These are phyloP conservation scores for Leishmania tropica DNA, from an alignment of 208 protist genomes.

Conservation along the genomic window DNA sequence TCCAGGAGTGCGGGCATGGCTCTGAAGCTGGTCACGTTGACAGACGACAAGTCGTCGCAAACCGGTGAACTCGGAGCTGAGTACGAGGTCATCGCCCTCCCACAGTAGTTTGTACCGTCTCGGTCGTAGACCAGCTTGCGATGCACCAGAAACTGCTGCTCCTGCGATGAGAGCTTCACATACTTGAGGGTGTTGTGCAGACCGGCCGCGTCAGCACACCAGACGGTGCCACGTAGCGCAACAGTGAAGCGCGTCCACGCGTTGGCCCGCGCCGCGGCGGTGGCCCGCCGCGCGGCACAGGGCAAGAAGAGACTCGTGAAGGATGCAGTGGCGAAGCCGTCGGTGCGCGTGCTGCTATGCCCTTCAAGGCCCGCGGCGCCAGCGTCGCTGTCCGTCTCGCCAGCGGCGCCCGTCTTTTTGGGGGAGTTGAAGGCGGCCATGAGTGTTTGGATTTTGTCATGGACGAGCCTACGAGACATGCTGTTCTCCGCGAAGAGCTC, in stretches of 20 bases:
- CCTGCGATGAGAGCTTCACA: conserved; percentile 53
- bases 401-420: neutral
- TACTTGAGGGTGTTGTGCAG: conserved; percentile 41
- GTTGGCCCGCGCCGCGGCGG: conserved; percentile 40
- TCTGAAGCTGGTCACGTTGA: conserved; percentile 2
- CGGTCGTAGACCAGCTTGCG: conserved; percentile 69
- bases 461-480: conserved; percentile 38
- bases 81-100: conserved; percentile 29
- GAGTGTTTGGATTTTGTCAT: conserved; percentile 27
- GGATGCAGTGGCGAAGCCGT: conserved; percentile 19
- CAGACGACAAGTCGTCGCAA: conserved; percentile 6
- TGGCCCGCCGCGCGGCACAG: conserved; percentile 40
- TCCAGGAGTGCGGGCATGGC: neutral
- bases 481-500: conserved; percentile 49
- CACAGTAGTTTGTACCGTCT: conserved; percentile 75
- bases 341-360: neutral
- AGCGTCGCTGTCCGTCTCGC: neutral
- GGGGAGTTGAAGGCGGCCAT: conserved; percentile 7
- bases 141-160: conserved; percentile 77
- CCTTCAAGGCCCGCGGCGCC: neutral
- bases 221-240: conserved; percentile 72
- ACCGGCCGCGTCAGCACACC: conserved; percentile 58
- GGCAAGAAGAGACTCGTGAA: conserved; percentile 39
- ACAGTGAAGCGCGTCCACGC: conserved; percentile 64
- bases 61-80: conserved; percentile 12